Conservation (phyloP, 148 eudicot species). For the Linanthus parryae region DNA sequence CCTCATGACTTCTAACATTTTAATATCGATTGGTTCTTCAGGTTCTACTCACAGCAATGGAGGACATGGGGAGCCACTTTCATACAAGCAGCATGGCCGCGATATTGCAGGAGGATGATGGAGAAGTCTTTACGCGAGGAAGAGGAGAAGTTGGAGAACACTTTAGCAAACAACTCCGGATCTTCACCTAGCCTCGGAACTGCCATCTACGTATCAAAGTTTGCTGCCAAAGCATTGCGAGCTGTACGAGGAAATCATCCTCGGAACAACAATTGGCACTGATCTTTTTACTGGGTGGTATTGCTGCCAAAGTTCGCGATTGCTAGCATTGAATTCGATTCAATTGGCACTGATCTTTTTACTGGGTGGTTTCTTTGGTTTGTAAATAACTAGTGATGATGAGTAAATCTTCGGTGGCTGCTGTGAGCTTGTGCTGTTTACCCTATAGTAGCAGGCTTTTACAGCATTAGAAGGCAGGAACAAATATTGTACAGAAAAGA, state of each 20-base stretch:
- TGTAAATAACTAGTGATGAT: too few species aligned
- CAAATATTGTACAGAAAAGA: too few species aligned
- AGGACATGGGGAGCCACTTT: slow-evolving; percentile 68
- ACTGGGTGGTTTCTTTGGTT: too few species aligned
- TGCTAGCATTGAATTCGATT: too few species aligned
- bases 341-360: too few species aligned
- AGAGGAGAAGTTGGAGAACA: slow-evolving; percentile 34
- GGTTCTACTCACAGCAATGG: slow-evolving; percentile 67
- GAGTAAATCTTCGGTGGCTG: too few species aligned
- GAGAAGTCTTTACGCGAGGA: slow-evolving; percentile 43
- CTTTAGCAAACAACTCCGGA: slow-evolving; percentile 34
- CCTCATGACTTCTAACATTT: too few species aligned
- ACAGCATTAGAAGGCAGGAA: too few species aligned
- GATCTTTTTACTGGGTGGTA: too few species aligned
- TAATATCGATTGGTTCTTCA: slow-evolving; percentile 14
- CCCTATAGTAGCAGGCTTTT: too few species aligned
- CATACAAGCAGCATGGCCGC: slow-evolving; percentile 71
- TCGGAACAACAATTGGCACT: slow-evolving; percentile 14
- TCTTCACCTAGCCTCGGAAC: slow-evolving; percentile 49
- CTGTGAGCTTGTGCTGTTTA: too few species aligned
- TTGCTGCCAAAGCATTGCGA: slow-evolving; percentile 50
- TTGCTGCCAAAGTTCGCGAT: too few species aligned
- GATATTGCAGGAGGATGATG: slow-evolving; percentile 39
- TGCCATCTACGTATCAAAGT: slow-evolving; percentile 56
- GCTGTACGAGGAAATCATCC: slow-evolving; percentile 25